These are phyloP conservation scores for Aspergillus glaucus DNA, from an alignment of 2,329 filamentous ascomycete species.

Conservation along the genomic window DNA sequence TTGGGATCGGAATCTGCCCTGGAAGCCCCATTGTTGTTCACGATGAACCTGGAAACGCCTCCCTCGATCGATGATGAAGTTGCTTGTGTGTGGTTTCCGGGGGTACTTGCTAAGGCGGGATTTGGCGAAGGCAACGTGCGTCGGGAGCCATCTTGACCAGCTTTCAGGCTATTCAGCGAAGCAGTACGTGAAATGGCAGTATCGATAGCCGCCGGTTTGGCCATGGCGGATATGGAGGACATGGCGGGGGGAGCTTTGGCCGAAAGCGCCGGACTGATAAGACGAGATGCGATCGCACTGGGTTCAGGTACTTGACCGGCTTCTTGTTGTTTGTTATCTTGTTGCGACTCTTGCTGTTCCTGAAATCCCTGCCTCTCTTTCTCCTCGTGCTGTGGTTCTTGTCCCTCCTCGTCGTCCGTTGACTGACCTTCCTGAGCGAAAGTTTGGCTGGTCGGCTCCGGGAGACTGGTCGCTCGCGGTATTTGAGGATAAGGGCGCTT, in stretches of 20 bases:
- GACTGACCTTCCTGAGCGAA: slow-evolving; percentile 21
- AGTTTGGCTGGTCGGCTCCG: slow-evolving; percentile 30
- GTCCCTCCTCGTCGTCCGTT: slow-evolving; percentile 13
- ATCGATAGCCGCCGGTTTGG: slow-evolving; percentile 30
- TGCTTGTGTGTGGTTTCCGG: slow-evolving; percentile 28
- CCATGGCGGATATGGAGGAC: slow-evolving; percentile 43
- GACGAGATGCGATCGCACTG: slow-evolving; percentile 31
- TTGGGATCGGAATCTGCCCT: slow-evolving; percentile 39
- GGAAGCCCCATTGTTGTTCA: slow-evolving; percentile 27
- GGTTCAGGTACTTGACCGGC: slow-evolving; percentile 21
- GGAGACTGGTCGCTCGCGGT: slow-evolving; percentile 33
- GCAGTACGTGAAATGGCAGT: slow-evolving; percentile 28
- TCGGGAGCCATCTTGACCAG: slow-evolving; percentile 24
- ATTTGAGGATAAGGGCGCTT: slow-evolving; percentile 35
- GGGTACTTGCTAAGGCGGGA: slow-evolving; percentile 18
- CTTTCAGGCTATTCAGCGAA: slow-evolving; percentile 31
- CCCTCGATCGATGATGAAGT: slow-evolving; percentile 45
- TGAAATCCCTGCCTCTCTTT: slow-evolving; percentile 8
- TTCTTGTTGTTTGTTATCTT: slow-evolving; percentile 11
- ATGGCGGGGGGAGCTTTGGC: slow-evolving; percentile 43
- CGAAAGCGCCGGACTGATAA: slow-evolving; percentile 34
- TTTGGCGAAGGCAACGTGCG: slow-evolving; percentile 27
- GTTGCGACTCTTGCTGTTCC: slow-evolving; percentile 4
- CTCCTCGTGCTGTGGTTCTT: slow-evolving; percentile 12
- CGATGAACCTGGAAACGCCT: slow-evolving; percentile 42